Percentiles rank a stretch among this genome's conserved stretches.
Conservation (phyloP, 306 rosid species). For the Casuarina equisetifolia region DNA sequence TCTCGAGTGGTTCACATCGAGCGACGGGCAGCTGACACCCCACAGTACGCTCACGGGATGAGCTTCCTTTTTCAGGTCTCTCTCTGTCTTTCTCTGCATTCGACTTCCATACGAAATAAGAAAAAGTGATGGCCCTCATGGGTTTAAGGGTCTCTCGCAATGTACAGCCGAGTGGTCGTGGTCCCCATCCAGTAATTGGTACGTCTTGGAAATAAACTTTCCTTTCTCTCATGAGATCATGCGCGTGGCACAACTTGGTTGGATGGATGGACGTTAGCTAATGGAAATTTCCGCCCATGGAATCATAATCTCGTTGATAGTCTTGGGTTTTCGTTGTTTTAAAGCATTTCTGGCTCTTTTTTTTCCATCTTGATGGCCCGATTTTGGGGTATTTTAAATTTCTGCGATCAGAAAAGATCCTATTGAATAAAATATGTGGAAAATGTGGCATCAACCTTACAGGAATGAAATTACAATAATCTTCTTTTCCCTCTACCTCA, state of each 20-base stretch:
- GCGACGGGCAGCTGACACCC: too few species aligned
- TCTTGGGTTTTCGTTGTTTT: not conserved
- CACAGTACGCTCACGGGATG: too few species aligned
- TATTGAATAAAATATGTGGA: too few species aligned
- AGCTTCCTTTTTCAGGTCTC: too few species aligned
- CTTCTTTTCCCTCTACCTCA: not conserved
- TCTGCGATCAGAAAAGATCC: too few species aligned
- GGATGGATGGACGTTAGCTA: slow-evolving; percentile 20
- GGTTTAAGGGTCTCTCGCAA: slow-evolving; percentile 24
- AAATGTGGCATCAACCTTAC: not conserved
- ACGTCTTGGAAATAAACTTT: slow-evolving; percentile 19
- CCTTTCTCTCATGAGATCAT: not conserved
- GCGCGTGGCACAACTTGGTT: not conserved
- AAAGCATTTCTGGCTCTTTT: slow-evolving; percentile 10
- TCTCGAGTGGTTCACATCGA: too few species aligned
- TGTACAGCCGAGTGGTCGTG: not conserved
- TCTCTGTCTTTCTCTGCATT: slow-evolving; percentile 23
- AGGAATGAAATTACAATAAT: not conserved
- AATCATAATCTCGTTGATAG: slow-evolving; percentile 34
- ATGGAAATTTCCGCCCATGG: slow-evolving; percentile 34
- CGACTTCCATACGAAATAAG: slow-evolving; percentile 8
- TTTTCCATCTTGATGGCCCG: not conserved
- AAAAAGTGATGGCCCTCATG: slow-evolving; percentile 21
- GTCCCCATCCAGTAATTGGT: slow-evolving; percentile 27
- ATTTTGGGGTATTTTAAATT: too few species aligned